phyloP scores from a whole-genome alignment of 768 basidiomycete genomes.

The Lentinula sp. region DNA sequence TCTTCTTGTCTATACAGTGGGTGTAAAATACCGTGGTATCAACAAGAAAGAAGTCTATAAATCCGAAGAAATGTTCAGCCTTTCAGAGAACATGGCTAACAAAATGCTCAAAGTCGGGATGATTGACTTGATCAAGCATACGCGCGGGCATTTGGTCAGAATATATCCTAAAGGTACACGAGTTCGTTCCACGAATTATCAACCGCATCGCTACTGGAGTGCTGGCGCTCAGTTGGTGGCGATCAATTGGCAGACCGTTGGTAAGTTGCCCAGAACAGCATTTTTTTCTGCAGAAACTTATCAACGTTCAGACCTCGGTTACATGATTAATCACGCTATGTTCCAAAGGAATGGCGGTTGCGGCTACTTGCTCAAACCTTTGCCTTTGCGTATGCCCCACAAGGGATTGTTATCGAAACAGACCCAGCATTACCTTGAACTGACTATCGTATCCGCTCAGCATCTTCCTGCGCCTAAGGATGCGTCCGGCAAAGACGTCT shows the following conservation, averaged over 20 bases:
- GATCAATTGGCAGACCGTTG: conserved; percentile 96
- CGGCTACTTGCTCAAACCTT: conserved; percentile 90
- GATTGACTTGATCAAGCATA: conserved; percentile 81
- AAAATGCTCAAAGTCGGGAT: conserved; percentile 63
- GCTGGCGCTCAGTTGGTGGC: conserved; percentile 87
- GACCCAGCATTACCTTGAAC: conserved; percentile 55
- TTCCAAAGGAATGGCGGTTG: conserved; percentile 85
- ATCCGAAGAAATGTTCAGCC: conserved; percentile 86
- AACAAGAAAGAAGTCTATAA: conserved; percentile 83
- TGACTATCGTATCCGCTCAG: conserved; percentile 84
- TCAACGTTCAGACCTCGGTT: conserved; percentile 63
- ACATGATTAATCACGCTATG: conserved; percentile 93
- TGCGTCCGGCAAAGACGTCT: conserved; percentile 51
- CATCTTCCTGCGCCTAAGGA: conserved; percentile 77
- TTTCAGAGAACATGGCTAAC: conserved; percentile 79
- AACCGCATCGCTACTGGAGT: conserved; percentile 87
- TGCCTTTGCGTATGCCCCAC: conserved; percentile 58
- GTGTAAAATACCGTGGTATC: conserved; percentile 90
- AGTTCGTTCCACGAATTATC: conserved; percentile 80
- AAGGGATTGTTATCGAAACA: conserved; percentile 49
- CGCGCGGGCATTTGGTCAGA: conserved; percentile 72
- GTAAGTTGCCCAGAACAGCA: conserved; percentile 35
- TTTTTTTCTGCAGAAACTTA: background rate
- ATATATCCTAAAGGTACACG: conserved; percentile 84
- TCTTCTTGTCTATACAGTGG: conserved; percentile 89